A percentile compares a stretch with the other conserved stretches of the same genome.
Conservation (phyloP, 192 early-diverging fungal genomes). For the Allomyces arbusculus region DNA sequence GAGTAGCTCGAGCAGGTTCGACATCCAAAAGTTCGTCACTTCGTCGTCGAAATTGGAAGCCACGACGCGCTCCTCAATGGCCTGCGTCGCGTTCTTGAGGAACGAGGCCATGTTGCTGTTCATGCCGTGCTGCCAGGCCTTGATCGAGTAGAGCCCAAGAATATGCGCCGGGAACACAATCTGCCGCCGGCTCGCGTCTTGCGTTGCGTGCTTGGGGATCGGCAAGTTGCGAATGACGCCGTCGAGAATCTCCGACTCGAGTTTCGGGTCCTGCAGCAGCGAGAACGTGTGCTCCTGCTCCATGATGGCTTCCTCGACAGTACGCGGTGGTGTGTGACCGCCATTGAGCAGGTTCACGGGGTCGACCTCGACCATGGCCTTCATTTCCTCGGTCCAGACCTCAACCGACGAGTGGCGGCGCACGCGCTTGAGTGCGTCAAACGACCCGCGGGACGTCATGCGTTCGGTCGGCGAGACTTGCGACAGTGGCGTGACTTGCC, state of each 20-base stretch:
- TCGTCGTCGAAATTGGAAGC: slow-evolving; percentile 1
- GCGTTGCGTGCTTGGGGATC: slow-evolving; percentile 66
- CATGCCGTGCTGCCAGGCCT: slow-evolving; percentile 72
- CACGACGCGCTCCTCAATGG: slow-evolving; percentile 52
- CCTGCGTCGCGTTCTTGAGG: slow-evolving; percentile 70
- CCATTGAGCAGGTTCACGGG: background rate
- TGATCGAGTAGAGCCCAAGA: slow-evolving; percentile 62
- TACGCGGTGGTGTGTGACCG: background rate
- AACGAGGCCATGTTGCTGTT: slow-evolving; percentile 60
- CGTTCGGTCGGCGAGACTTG: no score
- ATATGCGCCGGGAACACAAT: slow-evolving; percentile 91
- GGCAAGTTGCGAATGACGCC: slow-evolving; percentile 72
- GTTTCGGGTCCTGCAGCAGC: slow-evolving; percentile 13
- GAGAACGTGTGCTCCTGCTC: background rate
- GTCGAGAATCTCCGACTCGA: slow-evolving; percentile 57
- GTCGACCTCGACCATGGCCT: background rate
- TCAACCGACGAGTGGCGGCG: background rate
- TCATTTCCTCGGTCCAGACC: background rate
- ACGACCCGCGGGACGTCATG: no score
- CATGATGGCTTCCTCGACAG: background rate
- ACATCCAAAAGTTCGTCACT: slow-evolving; percentile 79
- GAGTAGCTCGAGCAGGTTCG: slow-evolving; percentile 86
- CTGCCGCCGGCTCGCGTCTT: slow-evolving; percentile 53
- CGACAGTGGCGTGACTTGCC: no score
- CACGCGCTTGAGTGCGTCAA: background rate